Conservation (phyloP, 257 asterid species). For the Salvia splendens region DNA sequence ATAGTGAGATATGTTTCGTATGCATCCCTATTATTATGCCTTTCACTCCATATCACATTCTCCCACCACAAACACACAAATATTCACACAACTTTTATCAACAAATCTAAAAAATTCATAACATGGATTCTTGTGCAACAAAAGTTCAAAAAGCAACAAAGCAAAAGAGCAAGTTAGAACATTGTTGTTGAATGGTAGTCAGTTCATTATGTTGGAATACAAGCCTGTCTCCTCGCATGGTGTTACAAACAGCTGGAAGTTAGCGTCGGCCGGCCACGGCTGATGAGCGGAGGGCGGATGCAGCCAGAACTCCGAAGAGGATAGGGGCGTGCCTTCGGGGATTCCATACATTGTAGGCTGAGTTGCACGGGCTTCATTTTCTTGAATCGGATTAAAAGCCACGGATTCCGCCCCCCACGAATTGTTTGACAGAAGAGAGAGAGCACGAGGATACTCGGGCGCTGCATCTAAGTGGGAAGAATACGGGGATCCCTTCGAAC, state of each 20-base stretch:
- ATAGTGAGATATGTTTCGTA: too few species aligned
- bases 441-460: slow-evolving; percentile 72
- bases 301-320: slow-evolving; percentile 48
- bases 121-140: too few species aligned
- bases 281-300: slow-evolving; percentile 20
- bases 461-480: slow-evolving; percentile 54
- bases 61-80: too few species aligned
- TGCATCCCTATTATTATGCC: too few species aligned
- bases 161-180: too few species aligned
- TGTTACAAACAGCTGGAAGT: slow-evolving; percentile 47
- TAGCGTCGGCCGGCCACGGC: slow-evolving; percentile 36
- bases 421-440: slow-evolving; percentile 96
- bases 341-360: slow-evolving; percentile 43
- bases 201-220: slow-evolving; percentile 45
- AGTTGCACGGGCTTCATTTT: slow-evolving; percentile 33
- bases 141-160: too few species aligned
- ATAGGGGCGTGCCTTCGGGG: slow-evolving; percentile 50
- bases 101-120: too few species aligned
- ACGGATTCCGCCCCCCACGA: slow-evolving; percentile 57
- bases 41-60: too few species aligned
- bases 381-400: slow-evolving; percentile 41
- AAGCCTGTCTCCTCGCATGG: slow-evolving; percentile 46
- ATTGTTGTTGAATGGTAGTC: slow-evolving; percentile 3
- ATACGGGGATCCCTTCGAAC: slow-evolving; percentile 38
- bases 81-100: too few species aligned